Evolutionary conservation across 2,329 filamentous ascomycete genomes (phyloP), one percentile per base, ranked within the genome.

Genomic region (Colletotrichum sublineola): DNA sequence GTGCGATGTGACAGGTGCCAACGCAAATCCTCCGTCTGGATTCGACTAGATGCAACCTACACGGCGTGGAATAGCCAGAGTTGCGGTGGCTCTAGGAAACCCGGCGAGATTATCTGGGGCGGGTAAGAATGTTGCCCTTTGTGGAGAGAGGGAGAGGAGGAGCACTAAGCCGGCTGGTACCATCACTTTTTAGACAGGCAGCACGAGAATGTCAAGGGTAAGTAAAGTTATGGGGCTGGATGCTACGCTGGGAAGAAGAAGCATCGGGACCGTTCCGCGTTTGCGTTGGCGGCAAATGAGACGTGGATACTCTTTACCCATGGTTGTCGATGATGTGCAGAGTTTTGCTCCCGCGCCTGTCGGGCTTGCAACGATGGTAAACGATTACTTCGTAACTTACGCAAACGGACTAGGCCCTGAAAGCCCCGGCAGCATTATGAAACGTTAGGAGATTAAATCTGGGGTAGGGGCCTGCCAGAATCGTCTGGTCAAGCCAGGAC

Each of bases 161-260:
- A n/a, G 48, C 46, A 63, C 36, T 14, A 52, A 5, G 46, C 52
- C n/a, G 46, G 60, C 40, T 14, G 60, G 46, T 33, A 40, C 33
- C 24, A 63, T 36, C 24, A 63, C 48, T 63, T 15, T 48, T n/a
- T 15, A 14, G 33, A 40, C 60, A 24, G 46, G 46, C 46, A 52
- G 60, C 29, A 40, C 33, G n/a, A 52, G n/a, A 36, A 40, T 33
- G 46, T 33, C 33, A 40, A 29, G 36, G 60, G 14, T 11, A 24
- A 38, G 46, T n/a, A 63, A 53, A 63, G 46, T 20, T 31, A 15
- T 33, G n/a, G 24, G n/a, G 24, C 31, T 5, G 14, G 40, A 29
- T 62, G 63, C 55, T 46, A 56, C 33, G 64, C 58, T 62, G 68
- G 36, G 63, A 71, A 42, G 64, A 29, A 24, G 24, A 24, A 63